phyloP scores from a whole-genome alignment of 805 yeast species.

The Teunomyces tritomae region DNA sequence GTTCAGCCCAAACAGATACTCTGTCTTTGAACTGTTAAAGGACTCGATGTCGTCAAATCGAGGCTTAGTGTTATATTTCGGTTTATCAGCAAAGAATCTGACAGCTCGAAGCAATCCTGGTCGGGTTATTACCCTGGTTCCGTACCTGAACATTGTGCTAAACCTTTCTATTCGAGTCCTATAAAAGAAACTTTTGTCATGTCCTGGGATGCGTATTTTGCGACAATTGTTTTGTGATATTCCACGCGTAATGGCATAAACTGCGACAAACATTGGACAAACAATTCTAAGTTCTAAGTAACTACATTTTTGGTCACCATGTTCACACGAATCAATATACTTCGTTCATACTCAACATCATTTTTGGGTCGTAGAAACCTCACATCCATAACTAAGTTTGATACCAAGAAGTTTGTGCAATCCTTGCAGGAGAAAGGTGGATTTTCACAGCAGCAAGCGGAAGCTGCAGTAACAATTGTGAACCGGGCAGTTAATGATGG shows the following conservation, averaged over 20 bases:
- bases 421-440: conserved; percentile 64
- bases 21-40: conserved; percentile 34
- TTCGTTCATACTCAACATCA: not conserved
- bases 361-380: conserved; percentile 3
- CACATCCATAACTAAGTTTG: conserved; percentile 49
- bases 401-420: conserved; percentile 72
- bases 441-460: conserved; percentile 73
- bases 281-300: not conserved
- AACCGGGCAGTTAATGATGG: conserved; percentile 78
- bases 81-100: not conserved
- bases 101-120: not conserved
- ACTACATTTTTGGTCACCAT: not conserved
- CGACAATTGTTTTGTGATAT: not conserved
- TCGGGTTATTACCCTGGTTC: not conserved
- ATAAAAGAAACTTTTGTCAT: not conserved
- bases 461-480: conserved; percentile 72
- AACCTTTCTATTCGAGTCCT: too few species aligned
- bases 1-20: conserved; percentile 26
- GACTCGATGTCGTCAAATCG: conserved; percentile 24
- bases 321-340: not conserved
- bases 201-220: not conserved
- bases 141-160: not conserved
- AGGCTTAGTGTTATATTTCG: not conserved
- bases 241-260: not conserved
- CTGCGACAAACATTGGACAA: not conserved